Percentiles rank a stretch among this genome's conserved stretches.
Conservation (phyloP, 1,139 yeast species). For the Petasospora rhodanensis region DNA sequence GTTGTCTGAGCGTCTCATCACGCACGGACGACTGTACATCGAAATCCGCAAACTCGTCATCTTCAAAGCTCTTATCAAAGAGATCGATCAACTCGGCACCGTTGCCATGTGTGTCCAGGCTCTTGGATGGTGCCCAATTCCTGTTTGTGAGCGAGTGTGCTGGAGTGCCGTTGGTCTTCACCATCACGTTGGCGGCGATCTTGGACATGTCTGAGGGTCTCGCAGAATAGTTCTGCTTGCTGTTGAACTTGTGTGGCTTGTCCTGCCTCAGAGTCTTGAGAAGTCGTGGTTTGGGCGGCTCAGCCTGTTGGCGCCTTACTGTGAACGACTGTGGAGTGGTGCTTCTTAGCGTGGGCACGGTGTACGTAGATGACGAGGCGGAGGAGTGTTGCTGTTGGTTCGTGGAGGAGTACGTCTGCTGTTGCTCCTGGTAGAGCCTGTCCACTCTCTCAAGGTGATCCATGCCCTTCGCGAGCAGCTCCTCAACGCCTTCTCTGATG, state of each 20-base stretch:
- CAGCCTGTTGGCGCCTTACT: slow-evolving; percentile 18
- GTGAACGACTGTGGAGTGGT: slow-evolving; percentile 20
- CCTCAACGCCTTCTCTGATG: slow-evolving; percentile 33
- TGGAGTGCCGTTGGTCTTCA: slow-evolving; percentile 1
- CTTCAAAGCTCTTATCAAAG: slow-evolving; percentile 24
- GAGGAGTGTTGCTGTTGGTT: slow-evolving; percentile 2
- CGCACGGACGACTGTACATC: slow-evolving; percentile 26
- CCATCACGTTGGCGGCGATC: slow-evolving; percentile 15
- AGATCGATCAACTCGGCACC: slow-evolving; percentile 17
- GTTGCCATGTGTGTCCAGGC: slow-evolving; percentile 15
- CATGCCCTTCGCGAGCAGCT: slow-evolving; percentile 29
- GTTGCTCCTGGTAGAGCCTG: slow-evolving; percentile 16
- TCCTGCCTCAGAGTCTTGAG: slow-evolving; percentile 27
- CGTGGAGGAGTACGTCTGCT: neutral
- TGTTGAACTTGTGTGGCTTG: slow-evolving; percentile 18
- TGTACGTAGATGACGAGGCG: slow-evolving; percentile 15
- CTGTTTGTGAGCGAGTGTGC: slow-evolving; percentile 5
- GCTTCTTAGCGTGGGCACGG: slow-evolving; percentile 25
- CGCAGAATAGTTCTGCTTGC: slow-evolving; percentile 17
- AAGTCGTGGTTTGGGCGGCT: slow-evolving; percentile 19
- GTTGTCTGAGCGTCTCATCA: slow-evolving; percentile 31
- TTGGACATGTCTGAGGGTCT: slow-evolving; percentile 34
- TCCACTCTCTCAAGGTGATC: slow-evolving; percentile 35
- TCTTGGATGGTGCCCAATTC: slow-evolving; percentile 35
- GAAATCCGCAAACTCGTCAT: slow-evolving; percentile 18